Conservation (phyloP, 805 yeast species). For the Lachancea nothofagi region DNA sequence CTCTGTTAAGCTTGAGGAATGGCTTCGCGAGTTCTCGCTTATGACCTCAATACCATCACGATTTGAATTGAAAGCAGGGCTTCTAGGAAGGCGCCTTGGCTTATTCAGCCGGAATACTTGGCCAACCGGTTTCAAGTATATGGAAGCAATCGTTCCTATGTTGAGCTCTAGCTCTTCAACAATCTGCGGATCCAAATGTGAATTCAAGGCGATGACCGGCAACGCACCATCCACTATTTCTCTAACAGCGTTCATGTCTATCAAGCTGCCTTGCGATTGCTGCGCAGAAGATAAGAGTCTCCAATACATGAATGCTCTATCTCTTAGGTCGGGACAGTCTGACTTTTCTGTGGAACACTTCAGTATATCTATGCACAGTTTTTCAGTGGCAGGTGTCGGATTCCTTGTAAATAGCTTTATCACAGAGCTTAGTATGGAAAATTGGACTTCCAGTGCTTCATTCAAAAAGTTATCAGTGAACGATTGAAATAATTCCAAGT, state of each 20-base stretch:
- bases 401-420: slow-evolving; percentile 59
- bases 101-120: slow-evolving; percentile 68
- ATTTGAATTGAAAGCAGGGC: slow-evolving; percentile 41
- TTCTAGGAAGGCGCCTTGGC: slow-evolving; percentile 42
- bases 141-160: slow-evolving; percentile 76
- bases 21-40: slow-evolving; percentile 10
- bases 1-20: slow-evolving; percentile 8
- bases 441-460: slow-evolving; percentile 70
- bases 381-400: slow-evolving; percentile 49
- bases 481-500: slow-evolving; percentile 26
- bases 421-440: slow-evolving; percentile 64
- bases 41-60: slow-evolving; percentile 18
- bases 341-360: slow-evolving; percentile 67
- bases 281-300: slow-evolving; percentile 50
- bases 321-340: slow-evolving; percentile 81
- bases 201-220: slow-evolving; percentile 65
- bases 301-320: slow-evolving; percentile 83
- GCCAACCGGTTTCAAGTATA: slow-evolving; percentile 78
- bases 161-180: slow-evolving; percentile 78
- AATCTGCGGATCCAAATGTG: slow-evolving; percentile 60
- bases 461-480: slow-evolving; percentile 43
- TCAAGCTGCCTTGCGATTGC: slow-evolving; percentile 31
- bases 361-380: slow-evolving; percentile 51
- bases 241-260: slow-evolving; percentile 37
- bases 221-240: slow-evolving; percentile 54